Percentiles rank a stretch among this genome's conserved stretches.
Conservation (phyloP, 768 basidiomycete genomes). For the Hydnomerulius pinastri region DNA sequence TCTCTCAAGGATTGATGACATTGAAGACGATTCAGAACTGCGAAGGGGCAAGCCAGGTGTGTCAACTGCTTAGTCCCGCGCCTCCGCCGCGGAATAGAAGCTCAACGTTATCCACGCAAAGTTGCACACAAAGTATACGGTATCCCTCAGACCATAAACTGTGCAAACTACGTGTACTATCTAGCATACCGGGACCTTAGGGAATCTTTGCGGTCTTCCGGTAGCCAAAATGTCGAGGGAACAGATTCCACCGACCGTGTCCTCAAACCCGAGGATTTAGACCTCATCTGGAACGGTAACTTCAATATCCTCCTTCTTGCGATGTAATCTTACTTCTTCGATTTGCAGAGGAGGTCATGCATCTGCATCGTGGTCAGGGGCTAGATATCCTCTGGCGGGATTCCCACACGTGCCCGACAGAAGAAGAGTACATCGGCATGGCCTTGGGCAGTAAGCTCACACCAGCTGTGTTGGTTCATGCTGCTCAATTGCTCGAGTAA, state of each 20-base stretch:
- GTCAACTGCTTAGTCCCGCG: not conserved
- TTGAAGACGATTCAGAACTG: constrained; percentile 85
- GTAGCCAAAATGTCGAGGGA: not conserved
- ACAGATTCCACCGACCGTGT: constrained; percentile 15
- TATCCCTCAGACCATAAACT: constrained; percentile 90
- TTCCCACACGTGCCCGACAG: constrained; percentile 80
- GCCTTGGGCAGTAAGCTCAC: constrained; percentile 86
- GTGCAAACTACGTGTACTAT: constrained; percentile 93
- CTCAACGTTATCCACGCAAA: constrained; percentile 18
- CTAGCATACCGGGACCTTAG: constrained; percentile 78
- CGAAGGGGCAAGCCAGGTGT: constrained; percentile 78
- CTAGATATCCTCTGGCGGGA: constrained; percentile 91
- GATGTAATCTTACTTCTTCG: not conserved
- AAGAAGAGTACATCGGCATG: constrained; percentile 91
- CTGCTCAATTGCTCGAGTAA: not conserved
- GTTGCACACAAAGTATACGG: constrained; percentile 97
- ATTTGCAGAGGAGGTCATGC: constrained; percentile 54
- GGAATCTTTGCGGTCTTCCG: constrained; percentile 31
- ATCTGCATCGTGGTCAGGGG: constrained; percentile 90
- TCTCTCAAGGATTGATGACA: constrained; percentile 75
- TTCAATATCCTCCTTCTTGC: constrained; percentile 3
- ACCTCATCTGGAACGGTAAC: constrained; percentile 72
- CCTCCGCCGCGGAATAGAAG: not conserved
- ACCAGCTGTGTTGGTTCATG: not conserved
- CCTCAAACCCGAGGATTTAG: constrained; percentile 46